Evolutionary conservation across 2,329 filamentous ascomycete genomes (phyloP).

Genomic region (Elsinoe fawcettii): DNA sequence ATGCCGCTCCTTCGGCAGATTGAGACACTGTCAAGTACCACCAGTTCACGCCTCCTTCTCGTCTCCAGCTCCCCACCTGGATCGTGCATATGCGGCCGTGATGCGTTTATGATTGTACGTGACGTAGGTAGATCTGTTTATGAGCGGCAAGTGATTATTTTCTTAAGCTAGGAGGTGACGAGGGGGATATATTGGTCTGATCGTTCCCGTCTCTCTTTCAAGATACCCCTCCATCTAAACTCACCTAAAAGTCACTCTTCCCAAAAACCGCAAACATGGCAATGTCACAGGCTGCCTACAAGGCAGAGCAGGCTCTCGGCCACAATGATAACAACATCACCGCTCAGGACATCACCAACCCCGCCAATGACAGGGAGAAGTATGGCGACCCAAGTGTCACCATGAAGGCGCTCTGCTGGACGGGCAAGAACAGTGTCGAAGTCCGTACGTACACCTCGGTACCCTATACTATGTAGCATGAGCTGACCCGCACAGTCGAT

Average conservation of each 20-base stretch:
- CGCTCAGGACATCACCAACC: constrained; percentile 61
- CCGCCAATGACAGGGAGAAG: constrained; percentile 42
- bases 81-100: constrained; percentile 5
- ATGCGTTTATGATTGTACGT: constrained; percentile 13
- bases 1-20: constrained; percentile 5
- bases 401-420: constrained; percentile 78
- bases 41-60: constrained; percentile 3
- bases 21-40: constrained; percentile 10
- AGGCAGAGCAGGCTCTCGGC: constrained; percentile 59
- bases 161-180: not conserved
- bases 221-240: not conserved
- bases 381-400: constrained; percentile 49
- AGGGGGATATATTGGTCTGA: not conserved
- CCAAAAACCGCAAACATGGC: constrained; percentile 25
- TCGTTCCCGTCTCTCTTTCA: not conserved
- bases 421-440: constrained; percentile 70
- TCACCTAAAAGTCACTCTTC: not conserved
- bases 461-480: not conserved
- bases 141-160: not conserved
- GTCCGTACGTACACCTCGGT: constrained; percentile 41
- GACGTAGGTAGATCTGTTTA: constrained; percentile 1
- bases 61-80: not conserved
- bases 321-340: constrained; percentile 59
- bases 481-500: constrained; percentile 38
- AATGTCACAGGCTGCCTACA: constrained; percentile 59